A percentile compares a stretch with the other conserved stretches of the same genome.
These are phyloP conservation scores for Sporobolomyces pararoseus DNA, from an alignment of 768 basidiomycete genomes.

Conservation along the genomic window DNA sequence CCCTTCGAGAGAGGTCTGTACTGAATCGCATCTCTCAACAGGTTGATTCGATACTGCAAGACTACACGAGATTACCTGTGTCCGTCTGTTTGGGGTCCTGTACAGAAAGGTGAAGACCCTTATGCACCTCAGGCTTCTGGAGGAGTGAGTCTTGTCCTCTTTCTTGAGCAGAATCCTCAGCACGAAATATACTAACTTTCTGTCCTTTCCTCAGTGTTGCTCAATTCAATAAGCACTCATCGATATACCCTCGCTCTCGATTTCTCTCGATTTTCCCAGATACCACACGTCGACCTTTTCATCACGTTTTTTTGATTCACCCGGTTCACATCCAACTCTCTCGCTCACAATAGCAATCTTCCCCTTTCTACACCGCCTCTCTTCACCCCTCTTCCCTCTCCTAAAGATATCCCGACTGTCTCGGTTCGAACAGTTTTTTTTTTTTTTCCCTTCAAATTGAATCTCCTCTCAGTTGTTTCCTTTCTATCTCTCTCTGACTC, in stretches of 20 bases:
- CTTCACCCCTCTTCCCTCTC: no score
- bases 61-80: constrained; percentile 85
- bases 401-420: no score
- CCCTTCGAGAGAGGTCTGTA: not conserved
- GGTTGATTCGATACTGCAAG: constrained; percentile 90
- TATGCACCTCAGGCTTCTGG: constrained; percentile 63
- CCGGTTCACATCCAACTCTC: no score
- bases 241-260: no score
- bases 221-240: constrained; percentile 10
- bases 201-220: constrained; percentile 15
- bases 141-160: not conserved
- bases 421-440: no score
- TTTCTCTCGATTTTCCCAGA: no score
- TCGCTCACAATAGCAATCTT: no score
- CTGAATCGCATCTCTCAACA: constrained; percentile 47
- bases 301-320: no score
- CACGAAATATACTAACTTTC: not conserved
- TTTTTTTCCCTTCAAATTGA: no score
- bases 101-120: constrained; percentile 87
- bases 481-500: not conserved
- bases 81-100: constrained; percentile 94
- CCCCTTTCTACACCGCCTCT: no score
- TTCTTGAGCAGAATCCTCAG: no score
- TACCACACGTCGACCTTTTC: no score
- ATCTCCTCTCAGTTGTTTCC: not conserved